A percentile compares a stretch with the other conserved stretches of the same genome.
Evolutionary conservation across 2,329 filamentous ascomycete genomes (phyloP).

Genomic region (Scedosporium boydii): DNA sequence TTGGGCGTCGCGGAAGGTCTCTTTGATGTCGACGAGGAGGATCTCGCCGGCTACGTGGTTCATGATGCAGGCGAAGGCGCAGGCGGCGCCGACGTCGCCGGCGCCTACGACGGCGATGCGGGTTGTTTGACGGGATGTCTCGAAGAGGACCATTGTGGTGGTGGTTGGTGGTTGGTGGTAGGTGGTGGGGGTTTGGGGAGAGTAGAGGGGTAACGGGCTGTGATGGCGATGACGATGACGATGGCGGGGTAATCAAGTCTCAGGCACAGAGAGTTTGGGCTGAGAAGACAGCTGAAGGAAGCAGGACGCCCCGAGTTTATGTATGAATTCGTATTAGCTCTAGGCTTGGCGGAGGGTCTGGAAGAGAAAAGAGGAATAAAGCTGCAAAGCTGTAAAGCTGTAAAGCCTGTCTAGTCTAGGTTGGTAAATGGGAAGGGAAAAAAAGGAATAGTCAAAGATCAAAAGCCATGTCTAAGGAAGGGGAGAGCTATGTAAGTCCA

Average conservation of each 20-base stretch:
- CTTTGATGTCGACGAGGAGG: conserved; percentile 6
- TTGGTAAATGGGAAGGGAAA: too few species aligned
- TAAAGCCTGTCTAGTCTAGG: too few species aligned
- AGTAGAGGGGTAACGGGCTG: not conserved
- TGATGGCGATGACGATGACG: not conserved
- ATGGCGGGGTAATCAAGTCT: not conserved
- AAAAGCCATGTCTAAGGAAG: too few species aligned
- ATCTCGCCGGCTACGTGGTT: conserved; percentile 7
- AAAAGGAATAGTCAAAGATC: too few species aligned
- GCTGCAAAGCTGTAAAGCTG: too few species aligned
- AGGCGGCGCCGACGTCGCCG: conserved; percentile 7
- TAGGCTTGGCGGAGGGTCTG: too few species aligned
- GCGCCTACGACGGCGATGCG: conserved; percentile 6
- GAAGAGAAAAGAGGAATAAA: too few species aligned
- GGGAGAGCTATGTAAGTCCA: too few species aligned
- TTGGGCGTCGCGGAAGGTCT: conserved; percentile 2
- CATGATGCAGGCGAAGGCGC: conserved; percentile 7
- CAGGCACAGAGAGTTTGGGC: too few species aligned
- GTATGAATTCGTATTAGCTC: too few species aligned
- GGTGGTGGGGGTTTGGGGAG: not conserved
- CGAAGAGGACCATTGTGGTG: conserved; percentile 1
- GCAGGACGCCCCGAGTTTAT: too few species aligned
- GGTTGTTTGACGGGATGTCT: conserved; percentile 2
- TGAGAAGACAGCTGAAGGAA: too few species aligned
- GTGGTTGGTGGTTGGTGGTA: not conserved